A percentile compares a stretch with the other conserved stretches of the same genome.
These are phyloP conservation scores for Takashimella tepidaria DNA, from an alignment of 1,284 basidiomycete genomes.

Conservation along the genomic window DNA sequence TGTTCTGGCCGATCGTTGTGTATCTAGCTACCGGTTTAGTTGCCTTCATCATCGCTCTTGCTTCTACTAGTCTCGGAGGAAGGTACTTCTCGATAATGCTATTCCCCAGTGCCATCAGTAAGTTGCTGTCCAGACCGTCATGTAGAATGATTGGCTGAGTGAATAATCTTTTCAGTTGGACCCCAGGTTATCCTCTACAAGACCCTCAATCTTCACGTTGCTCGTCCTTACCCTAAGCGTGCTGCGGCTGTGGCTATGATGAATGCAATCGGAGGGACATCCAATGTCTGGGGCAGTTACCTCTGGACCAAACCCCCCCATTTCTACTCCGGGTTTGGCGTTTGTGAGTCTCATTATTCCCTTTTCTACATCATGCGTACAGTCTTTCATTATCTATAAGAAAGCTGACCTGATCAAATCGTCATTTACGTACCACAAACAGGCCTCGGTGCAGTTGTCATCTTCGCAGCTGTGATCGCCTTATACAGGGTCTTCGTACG, in stretches of 20 bases:
- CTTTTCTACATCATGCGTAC: too few species aligned
- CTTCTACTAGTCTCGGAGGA: conserved; percentile 19
- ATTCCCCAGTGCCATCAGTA: conserved; percentile 8
- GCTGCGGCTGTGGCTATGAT: conserved; percentile 29
- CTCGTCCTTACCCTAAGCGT: conserved; percentile 28
- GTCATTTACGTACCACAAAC: too few species aligned
- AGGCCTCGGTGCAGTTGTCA: conserved; percentile 13
- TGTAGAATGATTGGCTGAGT: too few species aligned
- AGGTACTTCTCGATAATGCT: conserved; percentile 23
- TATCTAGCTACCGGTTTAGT: conserved; percentile 59
- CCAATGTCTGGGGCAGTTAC: conserved; percentile 25
- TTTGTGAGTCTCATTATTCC: conserved; percentile 5
- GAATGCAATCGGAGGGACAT: conserved; percentile 30
- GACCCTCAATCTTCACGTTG: conserved; percentile 31
- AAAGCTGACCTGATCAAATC: too few species aligned
- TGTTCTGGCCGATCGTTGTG: conserved; percentile 9
- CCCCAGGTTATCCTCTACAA: conserved; percentile 36
- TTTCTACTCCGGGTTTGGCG: conserved; percentile 26
- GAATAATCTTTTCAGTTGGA: too few species aligned
- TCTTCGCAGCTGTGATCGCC: conserved; percentile 19
- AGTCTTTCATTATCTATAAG: too few species aligned
- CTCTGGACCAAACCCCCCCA: conserved; percentile 20
- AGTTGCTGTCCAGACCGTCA: too few species aligned
- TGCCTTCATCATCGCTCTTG: conserved; percentile 49
- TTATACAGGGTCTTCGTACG: conserved; percentile 27